These are phyloP conservation scores for Comarum palustre DNA, from an alignment of 306 rosid genomes.

Conservation along the genomic window DNA sequence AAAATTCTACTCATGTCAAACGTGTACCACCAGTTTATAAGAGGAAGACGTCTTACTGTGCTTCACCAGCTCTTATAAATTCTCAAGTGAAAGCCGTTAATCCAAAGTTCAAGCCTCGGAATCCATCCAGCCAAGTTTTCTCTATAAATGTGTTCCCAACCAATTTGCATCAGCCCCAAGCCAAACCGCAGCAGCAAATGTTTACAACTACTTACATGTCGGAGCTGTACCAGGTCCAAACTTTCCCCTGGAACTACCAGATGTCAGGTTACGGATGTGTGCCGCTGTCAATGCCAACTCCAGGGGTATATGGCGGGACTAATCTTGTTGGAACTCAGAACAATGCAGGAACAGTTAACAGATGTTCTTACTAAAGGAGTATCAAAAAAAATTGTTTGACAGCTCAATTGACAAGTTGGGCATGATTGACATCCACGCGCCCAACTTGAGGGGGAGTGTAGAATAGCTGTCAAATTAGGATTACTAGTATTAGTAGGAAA, in stretches of 20 bases:
- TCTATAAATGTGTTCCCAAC: constrained; percentile 19
- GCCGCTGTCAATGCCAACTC: constrained; percentile 6
- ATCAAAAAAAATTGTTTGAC: too few relatives aligned
- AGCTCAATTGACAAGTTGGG: too few relatives aligned
- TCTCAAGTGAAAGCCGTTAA: constrained; percentile 17
- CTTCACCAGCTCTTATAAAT: constrained; percentile 20
- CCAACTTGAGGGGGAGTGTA: too few relatives aligned
- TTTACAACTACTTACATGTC: constrained; percentile 28
- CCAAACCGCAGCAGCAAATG: constrained; percentile 10
- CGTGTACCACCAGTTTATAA: background rate
- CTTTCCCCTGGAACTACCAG: constrained; percentile 25
- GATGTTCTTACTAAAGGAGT: too few relatives aligned
- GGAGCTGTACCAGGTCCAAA: background rate
- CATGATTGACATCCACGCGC: too few relatives aligned
- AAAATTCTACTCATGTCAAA: constrained; percentile 5
- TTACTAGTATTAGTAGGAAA: too few relatives aligned
- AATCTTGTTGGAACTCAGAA: background rate
- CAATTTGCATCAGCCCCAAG: constrained; percentile 17
- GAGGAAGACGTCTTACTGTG: background rate
- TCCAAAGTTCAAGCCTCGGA: constrained; percentile 23
- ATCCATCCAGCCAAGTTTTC: constrained; percentile 5
- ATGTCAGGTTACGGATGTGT: constrained; percentile 13
- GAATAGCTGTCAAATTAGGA: too few relatives aligned
- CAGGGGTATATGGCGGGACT: constrained; percentile 1
- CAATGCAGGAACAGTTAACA: constrained; percentile 5